Evolutionary conservation across 805 yeast genomes (phyloP), one percentile per base, ranked within the genome.

Genomic region (Teunomyces kruisii): DNA sequence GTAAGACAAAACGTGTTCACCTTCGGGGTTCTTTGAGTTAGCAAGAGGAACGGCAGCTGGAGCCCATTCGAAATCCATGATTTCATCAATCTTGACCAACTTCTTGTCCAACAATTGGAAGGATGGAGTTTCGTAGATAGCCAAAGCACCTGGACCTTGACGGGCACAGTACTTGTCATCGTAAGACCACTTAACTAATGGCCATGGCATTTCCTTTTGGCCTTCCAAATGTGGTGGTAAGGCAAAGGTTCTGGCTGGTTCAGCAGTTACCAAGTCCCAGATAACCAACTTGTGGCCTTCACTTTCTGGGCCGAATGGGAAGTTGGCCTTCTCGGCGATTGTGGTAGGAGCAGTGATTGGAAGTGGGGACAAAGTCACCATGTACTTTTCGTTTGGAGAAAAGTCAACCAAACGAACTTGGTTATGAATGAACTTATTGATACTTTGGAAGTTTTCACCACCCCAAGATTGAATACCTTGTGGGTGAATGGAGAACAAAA

Each of bases 401-500:
- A 94, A 86, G 65, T 91, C 96, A 46, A 92, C 78, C 54, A 90
- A 79, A 64, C 94, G 80, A 39, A 90, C 97, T 60, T 88, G 88
- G 47, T 88, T 91, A 64, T 94, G 99, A 49, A 83, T 77, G 62
- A 87, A 89, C 68, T 89, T 84, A 57, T 78, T 81, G 56, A 89
- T 73, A 57, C 86, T 78, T 51, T 78, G 81, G 62, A 89, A 89
- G 39, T 79, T 75, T 44, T 80, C 79, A 50, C 98, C 97, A 62
- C 98, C 99, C 96, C 97, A 94, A 22, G 92, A 80, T 65, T 89
- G 95, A 46, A 90, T 83, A 76, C 98, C 98, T 69, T 88, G 96
- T 42, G 89, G 89, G 69, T 92, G 97, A 57, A 90, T 77, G 1
- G 97, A 84, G 56, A 88, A 81, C 52, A 92, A 68, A 61, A 82